These are phyloP conservation scores for Pseudozyma flocculosa DNA, from an alignment of 1,284 basidiomycete genomes.

Conservation along the genomic window DNA sequence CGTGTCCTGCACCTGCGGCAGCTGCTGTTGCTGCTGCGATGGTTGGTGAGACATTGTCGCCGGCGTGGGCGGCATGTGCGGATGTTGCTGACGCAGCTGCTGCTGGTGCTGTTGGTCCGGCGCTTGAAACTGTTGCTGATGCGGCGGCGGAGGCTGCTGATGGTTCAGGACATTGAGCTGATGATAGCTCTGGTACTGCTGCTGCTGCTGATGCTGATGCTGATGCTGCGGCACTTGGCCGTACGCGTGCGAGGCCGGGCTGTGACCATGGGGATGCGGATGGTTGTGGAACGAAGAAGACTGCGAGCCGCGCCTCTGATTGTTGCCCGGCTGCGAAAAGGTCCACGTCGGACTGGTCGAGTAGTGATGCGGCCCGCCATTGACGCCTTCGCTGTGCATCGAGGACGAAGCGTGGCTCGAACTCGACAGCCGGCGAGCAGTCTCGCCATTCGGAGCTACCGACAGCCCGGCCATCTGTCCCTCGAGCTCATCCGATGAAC, in stretches of 20 bases:
- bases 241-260: not conserved
- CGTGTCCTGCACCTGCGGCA: constrained; percentile 7
- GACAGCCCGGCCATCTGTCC: constrained; percentile 19
- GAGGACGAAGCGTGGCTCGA: constrained; percentile 28
- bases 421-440: constrained; percentile 12
- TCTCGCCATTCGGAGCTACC: constrained; percentile 9
- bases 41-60: too few relatives aligned
- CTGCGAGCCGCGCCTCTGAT: not conserved
- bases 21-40: constrained; percentile 7
- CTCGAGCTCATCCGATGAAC: constrained; percentile 16
- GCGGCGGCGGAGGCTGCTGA: constrained; percentile 4
- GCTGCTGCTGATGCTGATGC: not conserved
- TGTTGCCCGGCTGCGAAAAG: constrained; percentile 4
- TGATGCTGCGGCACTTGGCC: not conserved
- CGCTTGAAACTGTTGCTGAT: not conserved
- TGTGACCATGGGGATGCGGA: not conserved
- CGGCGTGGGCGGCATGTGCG: not conserved
- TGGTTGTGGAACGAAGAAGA: not conserved
- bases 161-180: constrained; percentile 1
- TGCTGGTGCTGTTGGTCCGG: not conserved
- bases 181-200: not conserved
- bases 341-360: constrained; percentile 28
- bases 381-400: constrained; percentile 25
- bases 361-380: constrained; percentile 20
- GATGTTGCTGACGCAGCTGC: not conserved